Percentiles rank a stretch among this genome's conserved stretches.
phyloP scores from a whole-genome alignment of 768 basidiomycete species.

The Suillus variegatus region DNA sequence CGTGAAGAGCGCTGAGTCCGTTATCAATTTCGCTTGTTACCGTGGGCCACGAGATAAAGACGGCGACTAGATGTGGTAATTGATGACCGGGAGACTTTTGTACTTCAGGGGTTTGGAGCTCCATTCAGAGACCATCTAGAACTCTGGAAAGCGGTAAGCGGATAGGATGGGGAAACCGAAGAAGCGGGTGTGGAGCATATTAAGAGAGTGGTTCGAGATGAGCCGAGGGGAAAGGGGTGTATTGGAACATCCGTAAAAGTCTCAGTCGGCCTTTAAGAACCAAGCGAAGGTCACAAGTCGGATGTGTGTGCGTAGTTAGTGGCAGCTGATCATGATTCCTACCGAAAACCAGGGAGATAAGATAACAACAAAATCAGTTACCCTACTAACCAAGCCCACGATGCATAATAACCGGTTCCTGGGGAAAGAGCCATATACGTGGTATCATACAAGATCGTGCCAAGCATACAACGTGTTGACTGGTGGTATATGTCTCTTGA shows the following conservation, averaged over 20 bases:
- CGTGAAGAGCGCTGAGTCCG: neutral
- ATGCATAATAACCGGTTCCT: slow-evolving; percentile 9
- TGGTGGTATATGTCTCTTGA: neutral
- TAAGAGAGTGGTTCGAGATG: neutral
- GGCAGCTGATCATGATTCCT: neutral
- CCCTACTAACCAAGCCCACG: neutral
- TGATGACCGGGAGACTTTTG: slow-evolving; percentile 1
- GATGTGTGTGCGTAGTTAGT: neutral
- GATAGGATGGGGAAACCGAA: neutral
- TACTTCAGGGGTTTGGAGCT: neutral
- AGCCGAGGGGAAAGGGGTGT: neutral
- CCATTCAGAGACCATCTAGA: neutral
- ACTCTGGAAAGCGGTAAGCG: neutral
- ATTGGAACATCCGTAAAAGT: neutral
- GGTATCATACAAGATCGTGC: neutral
- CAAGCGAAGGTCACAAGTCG: neutral
- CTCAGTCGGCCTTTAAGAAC: neutral
- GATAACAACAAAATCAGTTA: neutral
- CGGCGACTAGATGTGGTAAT: slow-evolving; percentile 5
- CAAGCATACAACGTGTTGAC: neutral
- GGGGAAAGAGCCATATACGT: neutral
- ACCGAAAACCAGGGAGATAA: slow-evolving; percentile 2
- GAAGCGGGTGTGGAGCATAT: neutral
- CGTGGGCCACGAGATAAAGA: neutral
- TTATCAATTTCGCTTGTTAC: slow-evolving; percentile 3